Evolutionary conservation across 495 filamentous ascomycete species (phyloP).

Genomic region (Aspergillus conjunctus): DNA sequence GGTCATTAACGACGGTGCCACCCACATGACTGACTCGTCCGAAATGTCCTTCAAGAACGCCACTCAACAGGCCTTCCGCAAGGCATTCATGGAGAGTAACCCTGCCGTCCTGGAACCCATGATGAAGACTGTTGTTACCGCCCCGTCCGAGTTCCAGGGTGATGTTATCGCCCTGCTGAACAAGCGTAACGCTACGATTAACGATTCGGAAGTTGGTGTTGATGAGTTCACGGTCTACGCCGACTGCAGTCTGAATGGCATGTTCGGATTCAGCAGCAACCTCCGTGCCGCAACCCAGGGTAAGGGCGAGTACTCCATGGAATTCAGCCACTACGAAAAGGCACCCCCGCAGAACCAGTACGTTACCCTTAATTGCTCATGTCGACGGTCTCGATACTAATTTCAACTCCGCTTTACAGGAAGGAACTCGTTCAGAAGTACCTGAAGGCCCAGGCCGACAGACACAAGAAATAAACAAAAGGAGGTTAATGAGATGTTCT

Average conservation of each 20-base stretch:
- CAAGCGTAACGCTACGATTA: conserved; percentile 93
- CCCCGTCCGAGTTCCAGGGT: conserved; percentile 97
- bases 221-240: conserved; percentile 96
- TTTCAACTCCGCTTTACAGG: conserved; percentile 38
- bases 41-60: conserved; percentile 98
- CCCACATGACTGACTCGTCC: conserved; percentile 96
- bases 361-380: conserved; percentile 35
- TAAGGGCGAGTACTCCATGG: conserved; percentile 99
- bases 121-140: conserved; percentile 97
- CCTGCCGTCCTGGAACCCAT: conserved; percentile 89
- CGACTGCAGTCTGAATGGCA: conserved; percentile 89
- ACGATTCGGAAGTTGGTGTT: conserved; percentile 89
- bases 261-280: conserved; percentile 95
- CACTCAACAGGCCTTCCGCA: conserved; percentile 95
- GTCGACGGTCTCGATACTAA: neutral
- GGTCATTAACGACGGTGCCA: conserved; percentile 96
- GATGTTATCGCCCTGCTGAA: conserved; percentile 93
- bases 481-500: neutral
- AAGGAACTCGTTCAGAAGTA: conserved; percentile 89
- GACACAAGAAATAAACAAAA: conserved; percentile 62
- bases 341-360: conserved; percentile 90
- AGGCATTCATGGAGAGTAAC: conserved; percentile 78
- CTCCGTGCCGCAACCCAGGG: conserved; percentile 94
- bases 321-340: conserved; percentile 92
- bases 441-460: conserved; percentile 79